Base-by-base conservation (phyloP, 441 rosid species). In the Erysimum cheiri region DNA sequence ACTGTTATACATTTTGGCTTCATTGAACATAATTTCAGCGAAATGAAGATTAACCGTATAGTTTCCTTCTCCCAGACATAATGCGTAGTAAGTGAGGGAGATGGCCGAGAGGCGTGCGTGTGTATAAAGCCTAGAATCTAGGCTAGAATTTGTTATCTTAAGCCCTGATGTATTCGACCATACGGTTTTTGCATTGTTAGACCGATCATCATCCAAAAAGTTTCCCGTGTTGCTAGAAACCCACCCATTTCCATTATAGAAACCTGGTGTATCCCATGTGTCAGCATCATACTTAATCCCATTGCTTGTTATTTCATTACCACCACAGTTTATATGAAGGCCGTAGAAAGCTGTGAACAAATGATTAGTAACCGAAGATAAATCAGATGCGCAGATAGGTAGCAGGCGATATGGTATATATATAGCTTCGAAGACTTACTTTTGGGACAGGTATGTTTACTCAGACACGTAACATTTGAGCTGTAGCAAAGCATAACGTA, bases 321-420 rank as follows among this genome's bases (percentile, higher is more conserved):
- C 91, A 22, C 93, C 90, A 39, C 88, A 90, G 70, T 87, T 86
- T 79, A 86, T 85, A 58, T 73, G 58, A 57, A 87, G 83, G 53
- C 77, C 78, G 26, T 75, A 76, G 32, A 47, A 68, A 28, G 67
- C 89, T 85, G 72, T 13, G 33, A 66, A 55, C 50, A 71, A 31
- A 66, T 41, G 37, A 61, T 19, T 37, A 6, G 14, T 43, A 22
- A 24, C 54, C 22, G 2, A 61, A 19, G 55, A 48, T n/a, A 32
- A 15, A 33, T 74, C 33, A 66, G 46, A 33, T 62, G 32, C 61
- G 77, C 65, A 60, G 75, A 81, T 57, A 53, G 54, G 54, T 65
- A 36, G 59, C 52, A 80, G 64, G 3, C 0, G 8, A 49, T 29
- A 15, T 58, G 54, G 48, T 13, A 24, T 39, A 32, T 67, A 40